Percentiles rank a stretch among this genome's conserved stretches.
Conservation (phyloP, 352 stramenopile genomes). For the Achlya hypogyna region DNA sequence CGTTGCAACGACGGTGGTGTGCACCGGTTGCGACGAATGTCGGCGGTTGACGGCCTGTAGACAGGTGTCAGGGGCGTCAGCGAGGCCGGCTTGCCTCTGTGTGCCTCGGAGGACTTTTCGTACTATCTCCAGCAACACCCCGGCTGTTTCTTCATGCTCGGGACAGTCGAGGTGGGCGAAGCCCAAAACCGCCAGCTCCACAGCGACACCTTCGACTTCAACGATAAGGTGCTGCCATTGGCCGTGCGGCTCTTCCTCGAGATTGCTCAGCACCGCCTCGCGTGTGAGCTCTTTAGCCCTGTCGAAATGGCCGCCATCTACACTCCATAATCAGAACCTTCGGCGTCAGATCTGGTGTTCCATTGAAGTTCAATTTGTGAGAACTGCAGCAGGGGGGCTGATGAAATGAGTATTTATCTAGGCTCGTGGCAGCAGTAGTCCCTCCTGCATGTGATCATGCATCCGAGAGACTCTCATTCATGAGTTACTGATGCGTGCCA, state of each 20-base stretch:
- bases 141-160: constrained; percentile 76
- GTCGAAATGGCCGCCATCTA: constrained; percentile 62
- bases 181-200: constrained; percentile 60
- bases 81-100: constrained; percentile 71
- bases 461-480: too few relatives aligned
- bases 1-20: constrained; percentile 25
- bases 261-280: constrained; percentile 54
- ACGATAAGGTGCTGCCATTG: constrained; percentile 68
- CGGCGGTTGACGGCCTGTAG: constrained; percentile 31
- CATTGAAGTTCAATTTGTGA: too few relatives aligned
- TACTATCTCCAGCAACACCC: constrained; percentile 80
- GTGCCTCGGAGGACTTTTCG: constrained; percentile 93
- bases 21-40: not conserved
- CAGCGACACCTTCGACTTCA: constrained; percentile 76
- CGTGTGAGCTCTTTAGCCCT: constrained; percentile 47
- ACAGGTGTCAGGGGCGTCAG: constrained; percentile 70
- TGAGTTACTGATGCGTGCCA: too few relatives aligned
- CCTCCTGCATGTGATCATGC: too few relatives aligned
- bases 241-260: constrained; percentile 70
- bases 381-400: too few relatives aligned
- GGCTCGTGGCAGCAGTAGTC: too few relatives aligned
- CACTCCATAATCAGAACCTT: too few relatives aligned
- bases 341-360: too few relatives aligned
- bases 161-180: constrained; percentile 54
- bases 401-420: too few relatives aligned